These are phyloP conservation scores for Carnegiea gigantea DNA, from an alignment of 179 eudicot genomes.

Conservation along the genomic window DNA sequence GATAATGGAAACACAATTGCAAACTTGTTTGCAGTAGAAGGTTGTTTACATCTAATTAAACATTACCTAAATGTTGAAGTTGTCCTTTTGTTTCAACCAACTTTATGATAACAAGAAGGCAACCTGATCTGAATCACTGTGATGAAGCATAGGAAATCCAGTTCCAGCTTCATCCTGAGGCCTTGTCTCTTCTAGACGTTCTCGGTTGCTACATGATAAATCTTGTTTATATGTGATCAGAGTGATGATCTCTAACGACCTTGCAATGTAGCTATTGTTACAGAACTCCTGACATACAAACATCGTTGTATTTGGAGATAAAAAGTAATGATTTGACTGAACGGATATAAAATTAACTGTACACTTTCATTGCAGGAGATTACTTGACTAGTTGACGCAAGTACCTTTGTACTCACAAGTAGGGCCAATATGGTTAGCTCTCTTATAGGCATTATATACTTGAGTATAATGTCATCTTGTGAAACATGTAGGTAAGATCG, in stretches of 20 bases:
- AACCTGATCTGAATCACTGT: no score
- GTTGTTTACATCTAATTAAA: no score
- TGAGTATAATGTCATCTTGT: conserved; percentile 15
- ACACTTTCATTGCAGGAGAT: neutral
- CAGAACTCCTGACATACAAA: neutral
- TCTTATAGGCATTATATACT: neutral
- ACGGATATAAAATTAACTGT: neutral
- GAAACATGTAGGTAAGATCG: conserved; percentile 61
- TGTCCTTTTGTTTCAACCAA: neutral
- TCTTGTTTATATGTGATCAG: no score
- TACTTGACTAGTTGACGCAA: neutral
- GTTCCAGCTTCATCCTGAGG: no score
- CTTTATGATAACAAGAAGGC: no score
- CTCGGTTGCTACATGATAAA: no score
- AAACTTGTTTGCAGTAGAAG: no score
- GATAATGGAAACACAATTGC: no score
- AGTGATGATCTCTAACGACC: no score
- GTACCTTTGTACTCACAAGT: neutral
- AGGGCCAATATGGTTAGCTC: neutral
- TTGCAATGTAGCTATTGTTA: neutral
- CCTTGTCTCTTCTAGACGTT: no score
- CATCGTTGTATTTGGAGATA: neutral
- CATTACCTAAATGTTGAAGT: neutral
- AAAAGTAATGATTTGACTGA: neutral
- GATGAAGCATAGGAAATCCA: no score